phyloP scores from a whole-genome alignment of 108 stramenopile species.

The Parietichytrium sp. region DNA sequence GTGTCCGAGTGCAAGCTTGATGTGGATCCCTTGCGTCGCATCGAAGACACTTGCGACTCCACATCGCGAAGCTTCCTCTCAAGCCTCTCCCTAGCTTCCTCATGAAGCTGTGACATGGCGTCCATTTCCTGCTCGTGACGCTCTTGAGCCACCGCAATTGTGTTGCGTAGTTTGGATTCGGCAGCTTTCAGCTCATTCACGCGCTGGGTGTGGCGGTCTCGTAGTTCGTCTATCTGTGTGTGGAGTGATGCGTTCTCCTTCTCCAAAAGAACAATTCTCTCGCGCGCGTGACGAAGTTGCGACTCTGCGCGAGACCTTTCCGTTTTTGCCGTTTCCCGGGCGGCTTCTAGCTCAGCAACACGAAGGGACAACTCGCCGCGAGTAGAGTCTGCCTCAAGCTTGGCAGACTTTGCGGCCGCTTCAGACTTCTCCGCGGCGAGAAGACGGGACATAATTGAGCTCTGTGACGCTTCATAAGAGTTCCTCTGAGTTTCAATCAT shows the following conservation, averaged over 20 bases:
- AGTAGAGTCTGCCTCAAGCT: background rate
- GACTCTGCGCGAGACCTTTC: background rate
- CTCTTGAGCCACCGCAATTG: conserved; percentile 32
- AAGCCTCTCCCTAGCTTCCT: conserved; percentile 3
- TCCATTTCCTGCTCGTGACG: background rate
- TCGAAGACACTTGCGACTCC: background rate
- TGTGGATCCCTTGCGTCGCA: background rate
- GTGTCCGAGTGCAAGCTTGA: background rate
- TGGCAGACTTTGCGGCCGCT: background rate
- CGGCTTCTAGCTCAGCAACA: background rate
- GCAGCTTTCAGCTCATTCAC: background rate
- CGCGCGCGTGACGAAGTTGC: background rate
- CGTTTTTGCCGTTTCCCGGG: background rate
- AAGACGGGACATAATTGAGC: conserved; percentile 10
- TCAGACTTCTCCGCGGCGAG: conserved; percentile 7
- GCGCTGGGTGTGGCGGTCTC: background rate
- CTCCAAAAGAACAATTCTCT: background rate
- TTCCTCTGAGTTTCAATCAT: background rate
- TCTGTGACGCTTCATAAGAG: conserved; percentile 12
- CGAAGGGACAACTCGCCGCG: background rate
- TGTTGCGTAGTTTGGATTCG: background rate
- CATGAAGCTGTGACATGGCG: background rate
- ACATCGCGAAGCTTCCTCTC: conserved; percentile 19
- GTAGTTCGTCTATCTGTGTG: background rate
- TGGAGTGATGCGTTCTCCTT: background rate